Conservation (phyloP, 805 yeast species). For the Hanseniaspora singularis region DNA sequence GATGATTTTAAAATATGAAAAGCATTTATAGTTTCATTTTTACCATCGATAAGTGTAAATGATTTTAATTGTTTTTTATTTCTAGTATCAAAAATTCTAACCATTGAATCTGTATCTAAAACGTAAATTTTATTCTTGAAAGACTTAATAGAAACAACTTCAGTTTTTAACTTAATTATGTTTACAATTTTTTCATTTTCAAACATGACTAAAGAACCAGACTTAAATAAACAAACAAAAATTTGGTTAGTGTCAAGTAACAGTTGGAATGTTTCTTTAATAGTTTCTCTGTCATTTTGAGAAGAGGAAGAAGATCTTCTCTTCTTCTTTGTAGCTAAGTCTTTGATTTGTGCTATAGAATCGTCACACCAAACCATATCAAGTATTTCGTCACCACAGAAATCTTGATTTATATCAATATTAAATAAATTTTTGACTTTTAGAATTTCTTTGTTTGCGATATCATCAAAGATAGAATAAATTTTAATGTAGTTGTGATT, state of each 20-base stretch:
- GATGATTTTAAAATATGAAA: constrained; percentile 22
- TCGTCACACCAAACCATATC: constrained; percentile 15
- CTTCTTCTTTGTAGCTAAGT: constrained; percentile 10
- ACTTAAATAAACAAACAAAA: constrained; percentile 25
- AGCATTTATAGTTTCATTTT: constrained; percentile 24
- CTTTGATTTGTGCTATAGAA: constrained; percentile 5
- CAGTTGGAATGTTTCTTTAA: neutral
- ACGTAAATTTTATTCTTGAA: constrained; percentile 29
- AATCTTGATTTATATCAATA: constrained; percentile 12
- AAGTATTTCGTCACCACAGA: constrained; percentile 8
- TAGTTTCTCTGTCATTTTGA: constrained; percentile 17
- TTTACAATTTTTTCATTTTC: constrained; percentile 30
- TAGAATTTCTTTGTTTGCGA: constrained; percentile 2
- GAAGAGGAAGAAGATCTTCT: constrained; percentile 8
- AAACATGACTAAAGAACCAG: constrained; percentile 26
- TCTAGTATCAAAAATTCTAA: constrained; percentile 26
- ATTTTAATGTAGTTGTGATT: constrained; percentile 9
- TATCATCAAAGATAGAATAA: constrained; percentile 12
- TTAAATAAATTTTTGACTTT: constrained; percentile 7
- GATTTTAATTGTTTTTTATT: constrained; percentile 29
- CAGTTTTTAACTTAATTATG: constrained; percentile 29
- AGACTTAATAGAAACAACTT: constrained; percentile 30
- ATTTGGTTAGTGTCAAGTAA: constrained; percentile 19
- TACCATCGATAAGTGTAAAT: constrained; percentile 27
- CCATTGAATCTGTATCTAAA: constrained; percentile 26